A percentile compares a stretch with the other conserved stretches of the same genome.
Conservation (phyloP, 2,329 filamentous ascomycete genomes). For the Acrocalymma vagum region DNA sequence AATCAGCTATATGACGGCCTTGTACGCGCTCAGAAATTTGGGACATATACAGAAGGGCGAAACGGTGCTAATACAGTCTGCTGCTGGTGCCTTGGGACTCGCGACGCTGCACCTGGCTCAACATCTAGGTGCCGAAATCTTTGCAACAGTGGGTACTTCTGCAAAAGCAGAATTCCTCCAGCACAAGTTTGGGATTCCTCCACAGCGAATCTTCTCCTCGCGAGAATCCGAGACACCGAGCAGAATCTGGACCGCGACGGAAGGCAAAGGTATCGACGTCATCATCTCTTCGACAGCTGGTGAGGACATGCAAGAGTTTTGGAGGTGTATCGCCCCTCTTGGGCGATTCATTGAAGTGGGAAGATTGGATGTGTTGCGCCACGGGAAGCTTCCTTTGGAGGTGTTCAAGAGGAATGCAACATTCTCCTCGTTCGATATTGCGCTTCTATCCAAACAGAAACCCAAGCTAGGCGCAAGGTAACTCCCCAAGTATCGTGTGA, state of each 20-base stretch:
- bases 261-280: conserved; percentile 37
- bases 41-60: conserved; percentile 18
- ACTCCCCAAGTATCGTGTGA: conserved; percentile 1
- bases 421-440: conserved; percentile 31
- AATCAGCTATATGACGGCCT: conserved; percentile 12
- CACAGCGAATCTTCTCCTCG: conserved; percentile 36
- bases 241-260: too few species aligned
- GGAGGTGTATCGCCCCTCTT: conserved; percentile 30
- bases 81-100: conserved; percentile 28
- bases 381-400: conserved; percentile 18
- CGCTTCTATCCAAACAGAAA: conserved; percentile 10
- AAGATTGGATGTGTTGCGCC: conserved; percentile 20
- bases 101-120: conserved; percentile 25
- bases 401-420: conserved; percentile 25
- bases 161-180: conserved; percentile 33
- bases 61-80: conserved; percentile 34
- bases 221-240: too few species aligned
- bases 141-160: conserved; percentile 34
- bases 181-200: conserved; percentile 31
- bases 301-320: conserved; percentile 22
- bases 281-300: conserved; percentile 32
- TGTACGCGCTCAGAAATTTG: conserved; percentile 9
- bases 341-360: conserved; percentile 46
- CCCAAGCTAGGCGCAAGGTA: conserved; percentile 3
- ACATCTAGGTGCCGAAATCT: conserved; percentile 27